Evolutionary conservation across 2,329 filamentous ascomycete genomes (phyloP).

Genomic region (Eurotiales sp.): DNA sequence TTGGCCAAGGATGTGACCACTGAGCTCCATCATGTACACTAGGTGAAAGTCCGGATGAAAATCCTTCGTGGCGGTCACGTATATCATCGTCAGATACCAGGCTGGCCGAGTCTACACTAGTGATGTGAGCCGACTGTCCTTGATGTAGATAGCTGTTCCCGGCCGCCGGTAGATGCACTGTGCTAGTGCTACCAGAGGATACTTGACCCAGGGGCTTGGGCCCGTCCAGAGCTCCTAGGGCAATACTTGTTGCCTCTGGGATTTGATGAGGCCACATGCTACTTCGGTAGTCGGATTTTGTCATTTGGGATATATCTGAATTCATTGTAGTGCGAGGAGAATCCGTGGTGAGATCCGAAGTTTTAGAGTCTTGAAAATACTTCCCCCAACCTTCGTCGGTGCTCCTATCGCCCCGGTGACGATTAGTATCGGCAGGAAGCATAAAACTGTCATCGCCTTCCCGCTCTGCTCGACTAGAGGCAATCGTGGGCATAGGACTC

Average conservation of each 20-base stretch:
- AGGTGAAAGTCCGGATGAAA: conserved; percentile 25
- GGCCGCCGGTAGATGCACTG: conserved; percentile 29
- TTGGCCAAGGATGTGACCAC: conserved; percentile 19
- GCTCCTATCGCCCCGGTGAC: conserved; percentile 33
- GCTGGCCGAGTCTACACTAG: conserved; percentile 40
- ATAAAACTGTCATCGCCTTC: conserved; percentile 21
- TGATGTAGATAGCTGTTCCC: conserved; percentile 34
- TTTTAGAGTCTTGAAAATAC: conserved; percentile 42
- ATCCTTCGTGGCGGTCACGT: conserved; percentile 24
- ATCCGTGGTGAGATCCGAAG: conserved; percentile 23
- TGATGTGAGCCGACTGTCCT: conserved; percentile 42
- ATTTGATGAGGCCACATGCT: conserved; percentile 38
- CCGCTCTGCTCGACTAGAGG: conserved; percentile 24
- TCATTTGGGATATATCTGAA: conserved; percentile 26
- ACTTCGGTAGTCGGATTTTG: conserved; percentile 34
- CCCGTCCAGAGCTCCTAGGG: conserved; percentile 26
- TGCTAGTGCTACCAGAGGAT: conserved; percentile 41
- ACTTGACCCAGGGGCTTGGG: conserved; percentile 39
- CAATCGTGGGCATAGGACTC: conserved; percentile 28
- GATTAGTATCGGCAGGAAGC: conserved; percentile 16
- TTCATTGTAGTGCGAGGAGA: conserved; percentile 24
- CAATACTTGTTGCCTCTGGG: conserved; percentile 8
- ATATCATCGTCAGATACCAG: conserved; percentile 31
- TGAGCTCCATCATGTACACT: conserved; percentile 24
- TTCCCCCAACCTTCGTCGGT: conserved; percentile 49